Evolutionary conservation across 2,329 filamentous ascomycete species (phyloP).

Genomic region (Fusarium domesticum): DNA sequence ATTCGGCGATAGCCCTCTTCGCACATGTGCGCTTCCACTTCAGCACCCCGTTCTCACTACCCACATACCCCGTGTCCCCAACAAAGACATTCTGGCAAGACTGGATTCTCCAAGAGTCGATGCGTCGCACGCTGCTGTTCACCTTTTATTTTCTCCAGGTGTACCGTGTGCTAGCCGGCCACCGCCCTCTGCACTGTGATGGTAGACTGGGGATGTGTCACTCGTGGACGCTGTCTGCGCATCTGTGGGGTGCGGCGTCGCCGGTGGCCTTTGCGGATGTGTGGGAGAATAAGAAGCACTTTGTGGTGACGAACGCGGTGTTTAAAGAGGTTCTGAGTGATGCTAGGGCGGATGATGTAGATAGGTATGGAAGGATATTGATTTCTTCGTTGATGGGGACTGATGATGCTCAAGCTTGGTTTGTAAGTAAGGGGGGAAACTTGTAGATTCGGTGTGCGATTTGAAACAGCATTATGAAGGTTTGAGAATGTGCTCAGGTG

Average conservation of each 20-base stretch:
- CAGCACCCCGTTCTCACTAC: slow-evolving; percentile 19
- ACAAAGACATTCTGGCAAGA: slow-evolving; percentile 46
- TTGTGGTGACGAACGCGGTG: slow-evolving; percentile 32
- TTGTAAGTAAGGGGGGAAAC: slow-evolving; percentile 25
- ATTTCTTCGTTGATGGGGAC: slow-evolving; percentile 32
- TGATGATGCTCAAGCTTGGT: slow-evolving; percentile 36
- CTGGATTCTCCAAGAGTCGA: slow-evolving; percentile 54
- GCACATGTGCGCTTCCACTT: slow-evolving; percentile 33
- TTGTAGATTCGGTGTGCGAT: no score
- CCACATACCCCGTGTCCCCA: slow-evolving; percentile 37
- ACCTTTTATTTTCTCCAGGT: slow-evolving; percentile 44
- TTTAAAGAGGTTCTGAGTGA: slow-evolving; percentile 30
- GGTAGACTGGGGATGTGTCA: slow-evolving; percentile 32
- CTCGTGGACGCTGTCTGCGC: slow-evolving; percentile 40
- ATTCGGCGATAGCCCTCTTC: slow-evolving; percentile 34
- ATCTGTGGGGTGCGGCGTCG: slow-evolving; percentile 38
- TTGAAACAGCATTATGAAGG: no score
- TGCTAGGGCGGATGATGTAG: slow-evolving; percentile 42
- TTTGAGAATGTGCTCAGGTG: background rate
- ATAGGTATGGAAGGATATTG: slow-evolving; percentile 42
- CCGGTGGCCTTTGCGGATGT: slow-evolving; percentile 38
- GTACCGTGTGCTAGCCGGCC: slow-evolving; percentile 36
- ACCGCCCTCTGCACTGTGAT: slow-evolving; percentile 26
- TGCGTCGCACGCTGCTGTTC: slow-evolving; percentile 49
- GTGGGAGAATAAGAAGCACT: slow-evolving; percentile 37